A percentile compares a stretch with the other conserved stretches of the same genome.
Conservation (phyloP, 805 yeast species). For the Saccharomyces eubayanus region DNA sequence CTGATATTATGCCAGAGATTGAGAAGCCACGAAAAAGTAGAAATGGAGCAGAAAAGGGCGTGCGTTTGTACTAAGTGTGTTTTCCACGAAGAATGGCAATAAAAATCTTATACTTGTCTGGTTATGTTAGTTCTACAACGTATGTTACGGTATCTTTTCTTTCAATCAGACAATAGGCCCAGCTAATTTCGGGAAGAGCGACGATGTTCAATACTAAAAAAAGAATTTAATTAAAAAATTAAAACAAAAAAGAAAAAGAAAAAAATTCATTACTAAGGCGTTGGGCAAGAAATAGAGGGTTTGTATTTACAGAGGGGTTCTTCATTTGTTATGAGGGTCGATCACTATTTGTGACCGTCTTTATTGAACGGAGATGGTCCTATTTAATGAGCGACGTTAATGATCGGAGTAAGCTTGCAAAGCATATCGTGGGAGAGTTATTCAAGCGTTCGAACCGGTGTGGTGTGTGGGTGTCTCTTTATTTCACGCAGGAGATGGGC, state of each 20-base stretch:
- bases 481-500: constrained; percentile 4
- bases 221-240: not conserved
- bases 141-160: not conserved
- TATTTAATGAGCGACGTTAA: no score
- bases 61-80: not conserved
- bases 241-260: no score
- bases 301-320: no score
- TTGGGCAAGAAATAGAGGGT: no score
- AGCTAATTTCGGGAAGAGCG: not conserved
- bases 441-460: not conserved
- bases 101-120: not conserved
- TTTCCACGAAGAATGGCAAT: not conserved
- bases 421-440: not conserved
- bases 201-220: not conserved
- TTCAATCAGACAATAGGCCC: not conserved
- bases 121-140: not conserved
- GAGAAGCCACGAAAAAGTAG: not conserved
- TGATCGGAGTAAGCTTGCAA: no score
- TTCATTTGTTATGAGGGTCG: no score
- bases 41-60: not conserved
- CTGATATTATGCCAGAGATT: not conserved
- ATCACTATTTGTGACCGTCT: no score
- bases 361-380: no score
- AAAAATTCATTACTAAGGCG: no score
- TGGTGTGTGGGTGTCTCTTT: not conserved